phyloP scores from a whole-genome alignment of 2,329 filamentous ascomycete genomes.

The Madurella mycetomatis region DNA sequence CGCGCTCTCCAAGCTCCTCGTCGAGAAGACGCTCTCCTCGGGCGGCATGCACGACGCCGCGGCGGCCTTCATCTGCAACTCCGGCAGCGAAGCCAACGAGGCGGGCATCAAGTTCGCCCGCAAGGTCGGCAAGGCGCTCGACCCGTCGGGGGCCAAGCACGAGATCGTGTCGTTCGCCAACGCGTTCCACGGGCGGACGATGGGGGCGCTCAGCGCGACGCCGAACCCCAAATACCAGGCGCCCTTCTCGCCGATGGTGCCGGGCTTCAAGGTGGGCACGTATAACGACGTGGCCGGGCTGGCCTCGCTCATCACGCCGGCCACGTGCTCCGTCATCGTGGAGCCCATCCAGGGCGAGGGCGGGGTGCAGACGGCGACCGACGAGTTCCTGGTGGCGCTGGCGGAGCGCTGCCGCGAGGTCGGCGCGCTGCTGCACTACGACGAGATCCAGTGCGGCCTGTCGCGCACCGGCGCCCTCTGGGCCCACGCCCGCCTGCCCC shows the following conservation, averaged over 20 bases:
- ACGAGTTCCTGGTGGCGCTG: conserved; percentile 80
- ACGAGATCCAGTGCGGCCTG: conserved; percentile 96
- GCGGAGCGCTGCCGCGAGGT: conserved; percentile 80
- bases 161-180: conserved; percentile 88
- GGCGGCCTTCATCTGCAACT: conserved; percentile 91
- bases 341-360: conserved; percentile 98
- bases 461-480: conserved; percentile 83
- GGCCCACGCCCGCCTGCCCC: conserved; percentile 74
- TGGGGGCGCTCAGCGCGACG: conserved; percentile 92
- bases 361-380: conserved; percentile 77
- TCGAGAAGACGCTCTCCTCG: conserved; percentile 73
- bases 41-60: conserved; percentile 77
- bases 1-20: conserved; percentile 75
- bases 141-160: conserved; percentile 67
- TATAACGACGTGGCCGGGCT: conserved; percentile 79
- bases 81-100: conserved; percentile 94
- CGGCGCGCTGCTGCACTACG: conserved; percentile 84
- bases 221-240: conserved; percentile 97
- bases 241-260: conserved; percentile 92
- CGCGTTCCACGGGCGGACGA: conserved; percentile 94
- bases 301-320: conserved; percentile 68
- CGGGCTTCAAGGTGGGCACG: conserved; percentile 80
- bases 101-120: conserved; percentile 95
- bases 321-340: conserved; percentile 89
- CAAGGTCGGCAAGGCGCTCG: conserved; percentile 75